Percentiles rank a stretch among this genome's conserved stretches.
Conservation (phyloP, 805 yeast species). For the Nakazawaea sp. region DNA sequence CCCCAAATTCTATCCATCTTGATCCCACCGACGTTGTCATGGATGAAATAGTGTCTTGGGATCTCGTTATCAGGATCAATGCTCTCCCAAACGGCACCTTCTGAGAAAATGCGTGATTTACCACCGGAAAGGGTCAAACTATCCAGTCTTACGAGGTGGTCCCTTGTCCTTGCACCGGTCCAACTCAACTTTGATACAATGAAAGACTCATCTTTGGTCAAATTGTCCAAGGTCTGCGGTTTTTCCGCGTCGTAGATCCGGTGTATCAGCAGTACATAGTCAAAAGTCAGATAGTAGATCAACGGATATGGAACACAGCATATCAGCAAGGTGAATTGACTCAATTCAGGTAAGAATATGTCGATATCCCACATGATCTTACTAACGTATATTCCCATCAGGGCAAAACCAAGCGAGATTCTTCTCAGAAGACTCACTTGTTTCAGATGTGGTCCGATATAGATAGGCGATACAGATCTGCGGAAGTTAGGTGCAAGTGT, state of each 20-base stretch:
- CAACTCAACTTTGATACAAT: conserved; percentile 61
- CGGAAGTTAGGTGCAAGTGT: conserved; percentile 45
- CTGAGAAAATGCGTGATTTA: conserved; percentile 15
- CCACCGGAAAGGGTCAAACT: conserved; percentile 13
- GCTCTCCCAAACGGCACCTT: conserved; percentile 44
- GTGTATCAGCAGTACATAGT: conserved; percentile 67
- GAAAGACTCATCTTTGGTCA: conserved; percentile 55
- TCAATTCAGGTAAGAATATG: conserved; percentile 43
- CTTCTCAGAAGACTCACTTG: conserved; percentile 60
- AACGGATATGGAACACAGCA: conserved; percentile 52
- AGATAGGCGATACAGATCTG: conserved; percentile 54
- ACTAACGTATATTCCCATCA: conserved; percentile 56
- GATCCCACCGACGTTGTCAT: conserved; percentile 73
- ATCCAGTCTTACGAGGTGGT: conserved; percentile 47
- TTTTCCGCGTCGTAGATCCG: conserved; percentile 57
- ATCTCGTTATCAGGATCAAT: conserved; percentile 26
- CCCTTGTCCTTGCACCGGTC: conserved; percentile 61
- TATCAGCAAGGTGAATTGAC: conserved; percentile 31
- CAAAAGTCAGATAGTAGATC: conserved; percentile 44
- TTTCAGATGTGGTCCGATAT: conserved; percentile 54
- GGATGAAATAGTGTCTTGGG: conserved; percentile 44
- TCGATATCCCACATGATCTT: conserved; percentile 49
- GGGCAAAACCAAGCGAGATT: conserved; percentile 53
- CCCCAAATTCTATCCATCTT: conserved; percentile 86
- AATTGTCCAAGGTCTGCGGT: conserved; percentile 59